Evolutionary conservation across 495 filamentous ascomycete genomes (phyloP).

Genomic region (Chaetomium tenue): DNA sequence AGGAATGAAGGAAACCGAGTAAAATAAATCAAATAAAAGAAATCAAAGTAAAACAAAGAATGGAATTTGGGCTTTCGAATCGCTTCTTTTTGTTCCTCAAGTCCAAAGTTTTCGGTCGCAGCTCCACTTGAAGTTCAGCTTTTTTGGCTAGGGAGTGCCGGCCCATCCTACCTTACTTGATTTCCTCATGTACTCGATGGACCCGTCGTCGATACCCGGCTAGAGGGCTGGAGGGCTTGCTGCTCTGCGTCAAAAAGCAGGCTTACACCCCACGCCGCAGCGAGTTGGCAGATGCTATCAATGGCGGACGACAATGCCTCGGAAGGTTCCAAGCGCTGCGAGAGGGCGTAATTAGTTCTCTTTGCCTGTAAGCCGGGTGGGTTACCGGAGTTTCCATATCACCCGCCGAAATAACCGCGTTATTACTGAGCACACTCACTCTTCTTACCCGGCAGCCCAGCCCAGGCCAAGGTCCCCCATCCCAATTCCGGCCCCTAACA

Average conservation of each 20-base stretch:
- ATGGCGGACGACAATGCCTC: slow-evolving; percentile 66
- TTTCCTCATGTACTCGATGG: slow-evolving; percentile 67
- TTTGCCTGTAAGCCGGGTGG: too few relatives aligned
- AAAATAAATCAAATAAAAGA: too few relatives aligned
- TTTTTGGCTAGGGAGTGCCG: too few relatives aligned
- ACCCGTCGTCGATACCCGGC: slow-evolving; percentile 84
- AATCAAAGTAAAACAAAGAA: too few relatives aligned
- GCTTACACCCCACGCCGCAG: slow-evolving; percentile 63
- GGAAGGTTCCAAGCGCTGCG: slow-evolving; percentile 56
- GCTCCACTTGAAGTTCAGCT: too few relatives aligned
- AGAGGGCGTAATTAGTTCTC: slow-evolving; percentile 60
- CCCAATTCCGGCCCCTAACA: neutral
- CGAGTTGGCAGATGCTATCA: slow-evolving; percentile 71
- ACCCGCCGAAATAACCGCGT: neutral
- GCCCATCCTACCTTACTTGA: slow-evolving; percentile 76
- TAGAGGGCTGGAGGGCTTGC: slow-evolving; percentile 70
- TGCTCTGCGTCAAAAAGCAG: slow-evolving; percentile 93
- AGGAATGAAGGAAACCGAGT: too few relatives aligned
- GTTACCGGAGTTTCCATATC: too few relatives aligned
- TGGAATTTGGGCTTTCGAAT: too few relatives aligned
- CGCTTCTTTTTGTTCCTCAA: too few relatives aligned
- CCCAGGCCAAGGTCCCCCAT: too few relatives aligned
- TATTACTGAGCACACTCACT: neutral
- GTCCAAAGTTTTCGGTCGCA: too few relatives aligned
- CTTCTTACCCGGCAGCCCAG: neutral